phyloP scores from a whole-genome alignment of 352 stramenopile species.

The Globisporangium iwayamae region DNA sequence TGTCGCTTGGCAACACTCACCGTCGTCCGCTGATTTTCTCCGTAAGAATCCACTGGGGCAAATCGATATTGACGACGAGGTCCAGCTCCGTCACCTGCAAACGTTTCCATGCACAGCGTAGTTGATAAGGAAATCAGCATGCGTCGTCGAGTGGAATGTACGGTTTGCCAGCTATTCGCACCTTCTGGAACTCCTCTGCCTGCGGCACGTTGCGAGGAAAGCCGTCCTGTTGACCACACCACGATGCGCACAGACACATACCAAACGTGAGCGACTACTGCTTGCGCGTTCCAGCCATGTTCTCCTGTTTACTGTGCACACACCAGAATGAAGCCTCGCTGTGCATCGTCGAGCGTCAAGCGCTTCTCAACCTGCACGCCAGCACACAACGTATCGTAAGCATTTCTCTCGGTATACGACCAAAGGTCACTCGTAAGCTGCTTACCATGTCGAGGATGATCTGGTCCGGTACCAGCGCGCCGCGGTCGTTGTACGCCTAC shows the following conservation, averaged over 20 bases:
- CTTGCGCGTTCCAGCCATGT: too few species aligned
- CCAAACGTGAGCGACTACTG: not conserved
- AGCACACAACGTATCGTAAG: slow-evolving; percentile 1
- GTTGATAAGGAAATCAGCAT: not conserved
- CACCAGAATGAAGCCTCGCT: slow-evolving; percentile 82
- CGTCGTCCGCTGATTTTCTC: slow-evolving; percentile 88
- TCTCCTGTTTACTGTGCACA: not conserved
- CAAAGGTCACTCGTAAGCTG: not conserved
- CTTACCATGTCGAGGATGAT: slow-evolving; percentile 87
- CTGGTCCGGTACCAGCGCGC: slow-evolving; percentile 81
- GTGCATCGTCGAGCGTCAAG: slow-evolving; percentile 60
- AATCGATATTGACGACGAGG: slow-evolving; percentile 86
- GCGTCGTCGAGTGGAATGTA: not conserved
- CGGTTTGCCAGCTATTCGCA: not conserved
- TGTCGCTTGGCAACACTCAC: slow-evolving; percentile 25
- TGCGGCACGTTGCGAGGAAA: slow-evolving; percentile 89
- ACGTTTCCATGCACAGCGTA: not conserved
- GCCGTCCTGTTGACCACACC: slow-evolving; percentile 48
- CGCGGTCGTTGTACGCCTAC: slow-evolving; percentile 79
- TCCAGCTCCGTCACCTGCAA: slow-evolving; percentile 58
- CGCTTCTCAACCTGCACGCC: slow-evolving; percentile 60
- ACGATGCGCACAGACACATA: not conserved
- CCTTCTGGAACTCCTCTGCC: slow-evolving; percentile 77
- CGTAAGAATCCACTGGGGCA: slow-evolving; percentile 84
- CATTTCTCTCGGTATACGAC: not conserved